Percentiles rank a stretch among this genome's conserved stretches.
Conservation (phyloP, 768 basidiomycete species). For the Daedalea quercina region DNA sequence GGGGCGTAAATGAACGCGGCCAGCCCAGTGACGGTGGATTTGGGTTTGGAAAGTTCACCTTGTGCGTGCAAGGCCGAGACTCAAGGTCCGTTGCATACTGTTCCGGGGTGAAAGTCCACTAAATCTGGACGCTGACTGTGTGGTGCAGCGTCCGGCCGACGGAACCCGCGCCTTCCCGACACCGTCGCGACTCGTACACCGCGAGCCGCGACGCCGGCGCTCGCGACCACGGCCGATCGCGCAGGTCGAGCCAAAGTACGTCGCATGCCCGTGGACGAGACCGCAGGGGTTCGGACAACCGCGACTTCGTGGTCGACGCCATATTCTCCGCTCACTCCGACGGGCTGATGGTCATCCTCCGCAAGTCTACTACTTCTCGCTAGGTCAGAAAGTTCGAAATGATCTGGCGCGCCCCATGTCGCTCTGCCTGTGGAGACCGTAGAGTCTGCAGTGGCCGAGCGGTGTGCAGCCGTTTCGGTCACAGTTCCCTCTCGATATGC, state of each 20-base stretch:
- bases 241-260: neutral
- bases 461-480: neutral
- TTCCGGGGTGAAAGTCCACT: neutral
- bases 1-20: slow-evolving; percentile 81
- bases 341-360: slow-evolving; percentile 74
- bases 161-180: slow-evolving; percentile 22
- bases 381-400: neutral
- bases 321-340: slow-evolving; percentile 86
- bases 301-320: slow-evolving; percentile 55
- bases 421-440: neutral
- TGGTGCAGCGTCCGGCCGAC: slow-evolving; percentile 17
- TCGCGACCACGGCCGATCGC: slow-evolving; percentile 5
- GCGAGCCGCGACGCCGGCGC: slow-evolving; percentile 1
- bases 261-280: slow-evolving; percentile 7
- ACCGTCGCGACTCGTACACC: slow-evolving; percentile 22
- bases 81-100: slow-evolving; percentile 37
- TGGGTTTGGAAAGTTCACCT: slow-evolving; percentile 67
- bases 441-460: neutral
- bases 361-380: slow-evolving; percentile 20
- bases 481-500: neutral
- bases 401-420: neutral
- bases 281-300: neutral
- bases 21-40: slow-evolving; percentile 83
- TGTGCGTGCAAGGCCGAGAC: slow-evolving; percentile 54
- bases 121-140: neutral